Conservation (phyloP, 768 basidiomycete genomes). For the Bullera alba region DNA sequence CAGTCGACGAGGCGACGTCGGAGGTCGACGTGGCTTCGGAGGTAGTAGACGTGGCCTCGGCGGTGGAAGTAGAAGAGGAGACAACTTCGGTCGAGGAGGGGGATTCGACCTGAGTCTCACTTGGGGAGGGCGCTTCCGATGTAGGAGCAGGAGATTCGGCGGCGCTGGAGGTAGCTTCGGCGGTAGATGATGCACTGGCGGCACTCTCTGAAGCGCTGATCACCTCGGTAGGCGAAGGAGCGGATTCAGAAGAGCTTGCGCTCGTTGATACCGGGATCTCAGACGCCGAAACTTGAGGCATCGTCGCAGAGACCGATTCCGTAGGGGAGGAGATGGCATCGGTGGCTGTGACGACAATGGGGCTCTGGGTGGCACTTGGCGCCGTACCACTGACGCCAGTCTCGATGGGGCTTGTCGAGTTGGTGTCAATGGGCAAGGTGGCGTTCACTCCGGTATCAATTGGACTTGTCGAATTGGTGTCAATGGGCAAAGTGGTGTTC, state of each 20-base stretch:
- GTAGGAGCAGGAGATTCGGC: constrained; percentile 1
- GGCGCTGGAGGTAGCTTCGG: not conserved
- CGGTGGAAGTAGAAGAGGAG: not conserved
- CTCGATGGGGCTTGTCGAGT: not conserved
- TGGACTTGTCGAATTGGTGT: not conserved
- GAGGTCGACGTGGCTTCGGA: not conserved
- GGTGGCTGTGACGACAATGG: not conserved
- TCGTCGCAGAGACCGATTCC: constrained; percentile 1
- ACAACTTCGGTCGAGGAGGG: not conserved
- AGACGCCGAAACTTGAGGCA: not conserved
- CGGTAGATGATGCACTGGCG: constrained; percentile 4
- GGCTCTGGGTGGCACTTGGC: not conserved
- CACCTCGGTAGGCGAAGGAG: not conserved
- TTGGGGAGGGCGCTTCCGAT: not conserved
- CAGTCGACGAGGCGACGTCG: not conserved
- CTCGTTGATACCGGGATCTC: not conserved
- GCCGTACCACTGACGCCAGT: not conserved
- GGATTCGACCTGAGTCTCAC: no score
- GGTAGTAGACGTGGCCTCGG: not conserved
- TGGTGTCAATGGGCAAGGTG: not conserved
- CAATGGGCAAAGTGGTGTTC: not conserved
- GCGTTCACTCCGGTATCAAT: constrained; percentile 2
- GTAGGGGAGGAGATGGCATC: constrained; percentile 10
- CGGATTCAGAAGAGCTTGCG: not conserved
- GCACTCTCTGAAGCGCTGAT: not conserved